Evolutionary conservation across 2,329 filamentous ascomycete species (phyloP).

Genomic region (Fusarium albidum): DNA sequence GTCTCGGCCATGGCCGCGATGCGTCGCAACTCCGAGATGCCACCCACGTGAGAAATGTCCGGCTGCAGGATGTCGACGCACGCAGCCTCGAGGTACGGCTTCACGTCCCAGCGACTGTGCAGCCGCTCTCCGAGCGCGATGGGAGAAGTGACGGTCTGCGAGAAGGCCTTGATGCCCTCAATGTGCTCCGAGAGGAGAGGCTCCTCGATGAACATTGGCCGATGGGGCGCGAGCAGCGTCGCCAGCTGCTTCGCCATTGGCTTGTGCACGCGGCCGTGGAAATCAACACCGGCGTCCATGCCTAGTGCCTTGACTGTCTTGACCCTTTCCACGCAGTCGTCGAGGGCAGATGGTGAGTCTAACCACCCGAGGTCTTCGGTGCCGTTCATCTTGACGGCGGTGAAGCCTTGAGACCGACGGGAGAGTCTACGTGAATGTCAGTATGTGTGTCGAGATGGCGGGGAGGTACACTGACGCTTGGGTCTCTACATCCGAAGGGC

Average conservation of each 20-base stretch:
- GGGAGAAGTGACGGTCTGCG: conserved; percentile 55
- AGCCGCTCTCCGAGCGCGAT: conserved; percentile 78
- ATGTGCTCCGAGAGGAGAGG: conserved; percentile 74
- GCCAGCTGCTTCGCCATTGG: conserved; percentile 85
- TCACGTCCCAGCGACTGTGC: conserved; percentile 77
- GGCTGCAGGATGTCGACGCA: conserved; percentile 78
- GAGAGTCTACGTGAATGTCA: conserved; percentile 48
- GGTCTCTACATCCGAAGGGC: conserved; percentile 70
- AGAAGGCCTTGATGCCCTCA: conserved; percentile 62
- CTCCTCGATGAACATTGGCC: conserved; percentile 80
- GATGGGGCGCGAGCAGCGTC: conserved; percentile 70
- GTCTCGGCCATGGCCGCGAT: conserved; percentile 77
- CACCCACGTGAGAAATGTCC: conserved; percentile 75
- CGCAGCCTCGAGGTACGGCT: conserved; percentile 73
- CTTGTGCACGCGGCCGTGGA: conserved; percentile 79
- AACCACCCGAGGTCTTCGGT: conserved; percentile 81
- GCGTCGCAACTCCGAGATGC: conserved; percentile 74
- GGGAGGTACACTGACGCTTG: conserved; percentile 59
- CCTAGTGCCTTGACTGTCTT: conserved; percentile 74
- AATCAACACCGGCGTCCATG: conserved; percentile 78
- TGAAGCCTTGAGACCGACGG: conserved; percentile 69
- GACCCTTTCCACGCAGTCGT: conserved; percentile 71
- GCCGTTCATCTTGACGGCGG: conserved; percentile 79
- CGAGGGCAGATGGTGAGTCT: conserved; percentile 72
- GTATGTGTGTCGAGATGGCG: background rate